These are phyloP conservation scores for Exophiala phaeomuriformis DNA, from an alignment of 2,329 filamentous ascomycete species.

Conservation along the genomic window DNA sequence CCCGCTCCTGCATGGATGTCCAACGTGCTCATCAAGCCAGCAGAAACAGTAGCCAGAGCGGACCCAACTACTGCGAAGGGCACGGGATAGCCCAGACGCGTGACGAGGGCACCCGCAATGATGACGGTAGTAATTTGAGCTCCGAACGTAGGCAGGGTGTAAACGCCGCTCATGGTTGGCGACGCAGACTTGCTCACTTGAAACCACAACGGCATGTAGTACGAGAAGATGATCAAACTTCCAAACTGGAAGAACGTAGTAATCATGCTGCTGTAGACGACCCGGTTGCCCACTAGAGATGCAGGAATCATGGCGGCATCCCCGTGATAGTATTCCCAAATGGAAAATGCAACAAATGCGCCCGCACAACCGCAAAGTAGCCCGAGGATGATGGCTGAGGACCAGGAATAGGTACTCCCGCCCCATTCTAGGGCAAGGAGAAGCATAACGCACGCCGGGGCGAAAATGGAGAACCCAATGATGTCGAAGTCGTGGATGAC, in stretches of 20 bases:
- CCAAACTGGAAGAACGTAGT: constrained; percentile 31
- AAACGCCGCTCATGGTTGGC: constrained; percentile 23
- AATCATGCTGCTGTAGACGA: constrained; percentile 15
- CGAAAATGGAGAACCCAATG: constrained; percentile 26
- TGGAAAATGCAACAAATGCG: constrained; percentile 30
- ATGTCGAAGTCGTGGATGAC: constrained; percentile 25
- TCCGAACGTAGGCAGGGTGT: constrained; percentile 22
- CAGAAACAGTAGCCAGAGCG: constrained; percentile 28
- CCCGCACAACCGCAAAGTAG: constrained; percentile 27
- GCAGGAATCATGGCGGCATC: constrained; percentile 26
- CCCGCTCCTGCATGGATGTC: constrained; percentile 20
- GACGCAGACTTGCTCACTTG: constrained; percentile 37
- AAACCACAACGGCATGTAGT: constrained; percentile 41
- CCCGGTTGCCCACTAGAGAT: constrained; percentile 14
- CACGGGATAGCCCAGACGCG: constrained; percentile 32
- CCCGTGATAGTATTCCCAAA: constrained; percentile 22
- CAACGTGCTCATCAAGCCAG: constrained; percentile 32
- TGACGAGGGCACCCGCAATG: constrained; percentile 18
- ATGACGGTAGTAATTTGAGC: constrained; percentile 20
- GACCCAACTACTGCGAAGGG: constrained; percentile 31
- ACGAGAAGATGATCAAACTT: constrained; percentile 24
- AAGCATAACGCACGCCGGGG: constrained; percentile 25
- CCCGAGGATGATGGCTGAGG: constrained; percentile 26
- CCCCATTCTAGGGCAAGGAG: constrained; percentile 29
- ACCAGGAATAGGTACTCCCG: constrained; percentile 24